Conservation (phyloP, 108 stramenopile species). For the Cyclostephanos tholiformis region DNA sequence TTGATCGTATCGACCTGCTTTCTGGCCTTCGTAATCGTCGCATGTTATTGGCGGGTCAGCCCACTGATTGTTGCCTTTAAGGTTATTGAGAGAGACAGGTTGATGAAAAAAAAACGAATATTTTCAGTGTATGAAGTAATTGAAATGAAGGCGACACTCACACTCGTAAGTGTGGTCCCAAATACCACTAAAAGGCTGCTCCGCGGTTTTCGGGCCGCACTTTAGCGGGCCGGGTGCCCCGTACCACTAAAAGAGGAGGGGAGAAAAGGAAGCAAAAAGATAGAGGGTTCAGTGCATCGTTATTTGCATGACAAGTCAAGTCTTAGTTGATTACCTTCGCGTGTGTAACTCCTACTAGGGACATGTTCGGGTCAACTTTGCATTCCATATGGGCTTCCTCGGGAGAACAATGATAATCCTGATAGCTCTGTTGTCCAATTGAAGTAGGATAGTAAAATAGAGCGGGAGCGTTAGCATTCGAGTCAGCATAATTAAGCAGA, state of each 20-base stretch:
- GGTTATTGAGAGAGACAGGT: not conserved
- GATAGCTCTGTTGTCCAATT: conserved; percentile 14
- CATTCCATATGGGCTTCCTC: conserved; percentile 12
- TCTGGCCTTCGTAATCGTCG: conserved; percentile 31
- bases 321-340: conserved; percentile 6
- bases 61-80: conserved; percentile 29
- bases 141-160: not conserved
- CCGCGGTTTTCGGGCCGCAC: conserved; percentile 37
- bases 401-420: conserved; percentile 4
- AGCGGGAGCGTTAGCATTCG: too few relatives aligned
- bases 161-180: conserved; percentile 26
- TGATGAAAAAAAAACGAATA: not conserved
- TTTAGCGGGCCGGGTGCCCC: conserved; percentile 49
- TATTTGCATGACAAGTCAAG: too few relatives aligned
- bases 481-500: too few relatives aligned
- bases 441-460: too few relatives aligned
- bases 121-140: not conserved
- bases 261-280: not conserved
- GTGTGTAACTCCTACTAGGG: not conserved
- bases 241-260: conserved; percentile 28
- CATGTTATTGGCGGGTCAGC: conserved; percentile 34
- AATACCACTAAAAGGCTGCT: conserved; percentile 25
- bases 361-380: conserved; percentile 7
- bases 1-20: conserved; percentile 40
- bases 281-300: not conserved